Percentiles rank a stretch among this genome's conserved stretches.
Conservation (phyloP, 208 protist genomes). For the Acanthamoeba healyi region DNA sequence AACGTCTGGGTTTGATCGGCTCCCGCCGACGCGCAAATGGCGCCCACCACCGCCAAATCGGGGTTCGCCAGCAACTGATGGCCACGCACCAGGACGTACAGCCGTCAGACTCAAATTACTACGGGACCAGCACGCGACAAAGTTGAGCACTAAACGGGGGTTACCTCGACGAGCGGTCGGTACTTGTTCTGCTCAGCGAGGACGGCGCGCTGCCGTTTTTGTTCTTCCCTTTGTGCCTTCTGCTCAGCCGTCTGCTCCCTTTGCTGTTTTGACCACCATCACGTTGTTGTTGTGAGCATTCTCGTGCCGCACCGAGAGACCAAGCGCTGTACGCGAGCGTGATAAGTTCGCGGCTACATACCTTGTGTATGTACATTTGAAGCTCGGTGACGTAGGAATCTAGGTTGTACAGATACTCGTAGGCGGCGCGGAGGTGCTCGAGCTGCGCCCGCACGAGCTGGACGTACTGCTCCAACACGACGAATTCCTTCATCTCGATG, state of each 20-base stretch:
- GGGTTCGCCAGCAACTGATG: conserved; percentile 39
- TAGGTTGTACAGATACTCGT: conserved; percentile 52
- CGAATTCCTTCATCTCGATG: conserved; percentile 42
- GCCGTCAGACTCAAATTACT: no score
- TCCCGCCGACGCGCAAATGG: conserved; percentile 36
- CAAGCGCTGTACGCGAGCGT: background rate
- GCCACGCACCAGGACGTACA: no score
- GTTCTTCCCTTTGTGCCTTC: background rate
- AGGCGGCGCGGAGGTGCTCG: background rate
- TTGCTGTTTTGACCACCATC: conserved; percentile 56
- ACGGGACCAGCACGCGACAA: no score
- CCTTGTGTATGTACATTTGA: conserved; percentile 41
- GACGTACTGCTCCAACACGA: conserved; percentile 29
- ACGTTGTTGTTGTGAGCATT: background rate
- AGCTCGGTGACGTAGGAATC: conserved; percentile 40
- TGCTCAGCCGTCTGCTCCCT: conserved; percentile 18
- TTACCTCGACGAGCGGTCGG: conserved; percentile 51
- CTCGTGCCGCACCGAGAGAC: no score
- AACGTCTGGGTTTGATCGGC: conserved; percentile 15
- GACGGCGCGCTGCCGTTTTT: background rate
- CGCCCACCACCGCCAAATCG: conserved; percentile 52
- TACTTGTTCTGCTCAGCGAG: conserved; percentile 54
- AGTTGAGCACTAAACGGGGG: background rate
- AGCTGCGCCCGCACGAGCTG: conserved; percentile 22
- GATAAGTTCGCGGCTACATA: background rate